These are phyloP conservation scores for Candida khao-thaluensis DNA, from an alignment of 805 yeast genomes.

Conservation along the genomic window DNA sequence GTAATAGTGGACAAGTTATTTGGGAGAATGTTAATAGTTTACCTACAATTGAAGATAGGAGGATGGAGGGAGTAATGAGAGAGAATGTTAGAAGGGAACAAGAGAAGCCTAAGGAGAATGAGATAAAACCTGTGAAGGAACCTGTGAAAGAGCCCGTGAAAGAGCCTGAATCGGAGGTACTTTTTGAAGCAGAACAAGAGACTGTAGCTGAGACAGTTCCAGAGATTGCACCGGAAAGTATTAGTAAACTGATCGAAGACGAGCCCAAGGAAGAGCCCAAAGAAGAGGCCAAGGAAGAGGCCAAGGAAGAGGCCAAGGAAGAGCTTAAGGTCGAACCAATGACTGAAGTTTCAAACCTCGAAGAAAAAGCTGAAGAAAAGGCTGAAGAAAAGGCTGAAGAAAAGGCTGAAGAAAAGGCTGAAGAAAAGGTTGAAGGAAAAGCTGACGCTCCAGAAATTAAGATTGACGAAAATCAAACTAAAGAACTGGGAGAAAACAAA, in stretches of 20 bases:
- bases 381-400: slow-evolving; percentile 1
- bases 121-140: not conserved
- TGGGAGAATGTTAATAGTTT: slow-evolving; percentile 59
- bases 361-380: slow-evolving; percentile 2
- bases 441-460: too few species aligned
- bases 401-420: not conserved
- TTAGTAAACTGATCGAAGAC: too few species aligned
- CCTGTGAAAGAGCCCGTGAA: not conserved
- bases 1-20: slow-evolving; percentile 58
- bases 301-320: not conserved
- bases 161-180: slow-evolving; percentile 5
- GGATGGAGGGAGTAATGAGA: slow-evolving; percentile 48
- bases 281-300: not conserved
- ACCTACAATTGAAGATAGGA: slow-evolving; percentile 48
- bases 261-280: too few species aligned
- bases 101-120: not conserved
- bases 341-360: not conserved
- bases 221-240: not conserved
- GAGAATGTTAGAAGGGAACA: slow-evolving; percentile 30
- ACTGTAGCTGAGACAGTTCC: not conserved
- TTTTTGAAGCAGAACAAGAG: slow-evolving; percentile 4
- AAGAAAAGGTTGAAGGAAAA: not conserved
- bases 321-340: too few species aligned
- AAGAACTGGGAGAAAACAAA: too few species aligned
- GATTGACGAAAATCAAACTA: too few species aligned